Evolutionary conservation across 2,329 filamentous ascomycete genomes (phyloP).

Genomic region (Xylaria sp.): DNA sequence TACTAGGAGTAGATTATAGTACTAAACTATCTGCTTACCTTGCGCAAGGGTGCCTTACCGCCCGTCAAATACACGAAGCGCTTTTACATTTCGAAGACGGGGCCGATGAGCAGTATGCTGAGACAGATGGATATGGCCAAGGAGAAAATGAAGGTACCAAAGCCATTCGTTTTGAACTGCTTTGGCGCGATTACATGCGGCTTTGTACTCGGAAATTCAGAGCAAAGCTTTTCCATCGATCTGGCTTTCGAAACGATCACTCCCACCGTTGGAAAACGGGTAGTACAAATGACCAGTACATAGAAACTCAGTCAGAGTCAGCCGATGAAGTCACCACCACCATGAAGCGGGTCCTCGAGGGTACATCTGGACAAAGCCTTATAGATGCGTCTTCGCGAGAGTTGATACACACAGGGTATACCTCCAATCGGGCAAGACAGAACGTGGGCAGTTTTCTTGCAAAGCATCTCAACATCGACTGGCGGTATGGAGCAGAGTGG

Average conservation of each 20-base stretch:
- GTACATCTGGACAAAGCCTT: slow-evolving; percentile 78
- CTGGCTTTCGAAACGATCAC: slow-evolving; percentile 68
- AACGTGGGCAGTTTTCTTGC: slow-evolving; percentile 80
- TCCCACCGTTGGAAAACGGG: slow-evolving; percentile 63
- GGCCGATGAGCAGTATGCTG: slow-evolving; percentile 53
- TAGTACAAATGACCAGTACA: slow-evolving; percentile 45
- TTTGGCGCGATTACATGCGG: slow-evolving; percentile 86
- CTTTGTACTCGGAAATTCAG: slow-evolving; percentile 79
- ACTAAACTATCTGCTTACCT: slow-evolving; percentile 82
- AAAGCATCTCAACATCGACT: slow-evolving; percentile 80
- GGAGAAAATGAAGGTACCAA: slow-evolving; percentile 79
- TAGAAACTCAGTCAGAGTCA: slow-evolving; percentile 53
- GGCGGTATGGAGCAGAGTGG: slow-evolving; percentile 84
- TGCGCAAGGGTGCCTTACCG: slow-evolving; percentile 76
- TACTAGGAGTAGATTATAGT: slow-evolving; percentile 76
- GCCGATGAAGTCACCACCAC: slow-evolving; percentile 59
- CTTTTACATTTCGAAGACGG: slow-evolving; percentile 77
- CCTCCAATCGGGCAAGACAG: slow-evolving; percentile 79
- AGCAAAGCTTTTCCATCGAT: slow-evolving; percentile 69
- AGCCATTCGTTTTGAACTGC: slow-evolving; percentile 75
- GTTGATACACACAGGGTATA: slow-evolving; percentile 79
- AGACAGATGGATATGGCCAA: slow-evolving; percentile 68
- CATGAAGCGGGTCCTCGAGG: slow-evolving; percentile 70
- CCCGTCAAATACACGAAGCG: slow-evolving; percentile 76
- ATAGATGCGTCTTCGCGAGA: slow-evolving; percentile 84